Evolutionary conservation across 768 basidiomycete species (phyloP).

Genomic region (Infundibulicybe gibba): DNA sequence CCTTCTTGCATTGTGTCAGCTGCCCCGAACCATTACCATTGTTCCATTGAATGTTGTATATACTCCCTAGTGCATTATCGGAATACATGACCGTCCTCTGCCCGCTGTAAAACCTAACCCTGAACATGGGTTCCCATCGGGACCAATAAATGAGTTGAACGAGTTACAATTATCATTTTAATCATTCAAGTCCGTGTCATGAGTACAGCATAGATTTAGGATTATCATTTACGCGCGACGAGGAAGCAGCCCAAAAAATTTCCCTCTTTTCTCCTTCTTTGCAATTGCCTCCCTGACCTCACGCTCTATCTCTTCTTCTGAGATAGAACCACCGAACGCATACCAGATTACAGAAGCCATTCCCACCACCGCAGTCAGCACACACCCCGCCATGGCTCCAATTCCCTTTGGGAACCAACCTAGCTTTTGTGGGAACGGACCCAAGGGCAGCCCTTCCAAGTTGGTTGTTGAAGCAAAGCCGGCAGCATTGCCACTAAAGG

Average conservation of each 20-base stretch:
- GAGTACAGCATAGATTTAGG: no score
- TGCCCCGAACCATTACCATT: no score
- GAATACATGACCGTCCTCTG: no score
- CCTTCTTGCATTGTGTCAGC: no score
- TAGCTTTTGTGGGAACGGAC: constrained; percentile 69
- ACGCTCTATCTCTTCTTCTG: constrained; percentile 79
- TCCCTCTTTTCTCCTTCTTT: constrained; percentile 50
- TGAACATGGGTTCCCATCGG: no score
- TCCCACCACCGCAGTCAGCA: constrained; percentile 80
- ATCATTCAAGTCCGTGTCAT: no score
- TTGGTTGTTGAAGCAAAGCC: constrained; percentile 71
- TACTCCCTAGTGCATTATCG: no score
- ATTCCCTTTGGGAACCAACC: constrained; percentile 77
- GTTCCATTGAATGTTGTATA: no score
- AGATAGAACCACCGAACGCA: constrained; percentile 63
- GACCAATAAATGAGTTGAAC: no score
- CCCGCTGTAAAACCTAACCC: no score
- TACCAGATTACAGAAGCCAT: constrained; percentile 88
- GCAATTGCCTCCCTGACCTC: constrained; percentile 57
- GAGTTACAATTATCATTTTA: no score
- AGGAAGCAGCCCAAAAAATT: constrained; percentile 36
- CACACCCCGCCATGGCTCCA: constrained; percentile 75
- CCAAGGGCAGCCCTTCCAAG: constrained; percentile 56
- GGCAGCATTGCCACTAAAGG: constrained; percentile 85
- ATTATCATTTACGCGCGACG: constrained; percentile 1